phyloP scores from a whole-genome alignment of 768 basidiomycete species.

The Amanita exitialis region DNA sequence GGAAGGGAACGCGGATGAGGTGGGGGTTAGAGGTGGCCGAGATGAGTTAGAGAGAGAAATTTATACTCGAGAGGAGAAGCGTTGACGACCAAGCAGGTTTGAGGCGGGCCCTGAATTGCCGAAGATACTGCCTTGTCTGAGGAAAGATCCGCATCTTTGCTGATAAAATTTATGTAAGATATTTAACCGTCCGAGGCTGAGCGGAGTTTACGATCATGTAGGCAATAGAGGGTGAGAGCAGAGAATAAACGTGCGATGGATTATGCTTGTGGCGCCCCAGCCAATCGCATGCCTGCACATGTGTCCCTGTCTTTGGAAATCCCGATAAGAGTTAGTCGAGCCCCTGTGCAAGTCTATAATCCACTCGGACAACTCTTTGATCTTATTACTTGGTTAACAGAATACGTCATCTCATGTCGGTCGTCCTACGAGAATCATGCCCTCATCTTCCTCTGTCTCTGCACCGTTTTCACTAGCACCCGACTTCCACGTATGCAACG shows the following conservation, averaged over 20 bases:
- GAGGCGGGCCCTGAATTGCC: background rate
- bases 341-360: too few relatives aligned
- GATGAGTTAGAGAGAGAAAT: background rate
- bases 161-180: background rate
- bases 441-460: conserved; percentile 81
- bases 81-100: background rate
- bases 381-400: background rate
- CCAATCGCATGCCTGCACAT: background rate
- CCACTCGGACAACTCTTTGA: background rate
- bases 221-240: background rate
- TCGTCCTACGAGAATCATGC: conserved; percentile 68
- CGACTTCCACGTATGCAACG: conserved; percentile 24
- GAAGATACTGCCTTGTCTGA: background rate
- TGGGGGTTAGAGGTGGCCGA: background rate
- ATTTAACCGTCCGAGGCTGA: background rate
- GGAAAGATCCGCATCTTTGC: background rate
- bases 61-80: background rate
- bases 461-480: conserved; percentile 52
- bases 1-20: background rate
- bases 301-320: background rate
- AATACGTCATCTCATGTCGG: conserved; percentile 23
- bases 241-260: background rate
- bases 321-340: too few relatives aligned
- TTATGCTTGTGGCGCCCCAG: background rate
- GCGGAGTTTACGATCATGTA: background rate